phyloP scores from a whole-genome alignment of 2,329 filamentous ascomycete genomes.

The Cladosporium austrohemisphaericum region DNA sequence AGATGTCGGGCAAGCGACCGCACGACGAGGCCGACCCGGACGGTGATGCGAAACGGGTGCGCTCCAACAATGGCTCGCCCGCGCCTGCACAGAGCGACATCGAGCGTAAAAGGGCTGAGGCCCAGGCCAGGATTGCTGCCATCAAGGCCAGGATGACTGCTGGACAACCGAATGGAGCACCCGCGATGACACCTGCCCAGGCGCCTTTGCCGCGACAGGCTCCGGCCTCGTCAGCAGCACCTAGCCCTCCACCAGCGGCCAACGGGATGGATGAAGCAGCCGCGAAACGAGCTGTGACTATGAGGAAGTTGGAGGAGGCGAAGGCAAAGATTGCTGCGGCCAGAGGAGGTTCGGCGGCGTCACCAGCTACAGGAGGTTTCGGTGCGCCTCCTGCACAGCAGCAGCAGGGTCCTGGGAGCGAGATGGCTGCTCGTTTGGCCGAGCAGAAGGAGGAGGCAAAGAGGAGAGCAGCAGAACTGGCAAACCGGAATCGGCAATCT shows the following conservation, averaged over 20 bases:
- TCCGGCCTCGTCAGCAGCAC: slow-evolving; percentile 19
- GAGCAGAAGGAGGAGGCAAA: slow-evolving; percentile 14
- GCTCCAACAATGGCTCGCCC: slow-evolving; percentile 36
- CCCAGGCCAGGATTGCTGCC: slow-evolving; percentile 33
- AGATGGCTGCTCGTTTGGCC: slow-evolving; percentile 15
- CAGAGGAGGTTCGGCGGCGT: slow-evolving; percentile 14
- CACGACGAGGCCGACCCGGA: slow-evolving; percentile 10
- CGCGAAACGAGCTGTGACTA: slow-evolving; percentile 29
- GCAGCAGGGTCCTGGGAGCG: slow-evolving; percentile 3
- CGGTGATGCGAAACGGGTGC: slow-evolving; percentile 36
- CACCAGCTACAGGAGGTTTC: slow-evolving; percentile 16
- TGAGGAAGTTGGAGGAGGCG: slow-evolving; percentile 33
- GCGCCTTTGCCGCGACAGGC: slow-evolving; percentile 16
- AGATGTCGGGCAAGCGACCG: slow-evolving; percentile 15
- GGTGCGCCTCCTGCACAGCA: slow-evolving; percentile 2
- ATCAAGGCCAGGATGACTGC: slow-evolving; percentile 34
- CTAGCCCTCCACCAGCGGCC: neutral
- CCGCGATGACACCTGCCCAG: slow-evolving; percentile 17
- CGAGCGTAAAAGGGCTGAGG: slow-evolving; percentile 33
- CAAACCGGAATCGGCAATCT: neutral
- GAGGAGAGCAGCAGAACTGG: slow-evolving; percentile 12
- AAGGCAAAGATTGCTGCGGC: slow-evolving; percentile 32
- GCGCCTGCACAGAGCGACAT: slow-evolving; percentile 22
- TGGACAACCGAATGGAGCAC: slow-evolving; percentile 21
- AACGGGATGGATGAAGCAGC: slow-evolving; percentile 14